Percentiles rank a stretch among this genome's conserved stretches.
phyloP scores from a whole-genome alignment of 169 alveolate species.

The Eimeria maxima region DNA sequence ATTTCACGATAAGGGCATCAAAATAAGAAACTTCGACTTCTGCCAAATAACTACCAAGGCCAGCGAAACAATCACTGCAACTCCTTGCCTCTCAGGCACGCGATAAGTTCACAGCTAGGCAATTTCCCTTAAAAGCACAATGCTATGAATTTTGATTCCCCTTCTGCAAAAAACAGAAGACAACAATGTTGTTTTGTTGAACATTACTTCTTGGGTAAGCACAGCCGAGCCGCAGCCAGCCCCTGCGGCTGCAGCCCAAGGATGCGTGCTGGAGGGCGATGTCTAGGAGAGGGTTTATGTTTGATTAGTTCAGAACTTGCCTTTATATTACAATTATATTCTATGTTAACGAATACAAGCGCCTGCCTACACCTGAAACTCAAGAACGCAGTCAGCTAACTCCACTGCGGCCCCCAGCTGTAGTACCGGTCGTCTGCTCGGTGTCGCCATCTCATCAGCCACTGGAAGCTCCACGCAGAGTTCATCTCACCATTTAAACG shows the following conservation, averaged over 20 bases:
- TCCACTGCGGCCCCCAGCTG: slow-evolving; percentile 4
- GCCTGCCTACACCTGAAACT: not conserved
- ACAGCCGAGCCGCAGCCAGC: not conserved
- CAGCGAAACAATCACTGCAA: not conserved
- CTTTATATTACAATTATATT: not conserved
- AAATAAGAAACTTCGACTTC: not conserved
- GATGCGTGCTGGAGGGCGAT: not conserved
- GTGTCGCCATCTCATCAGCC: not conserved
- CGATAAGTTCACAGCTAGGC: not conserved
- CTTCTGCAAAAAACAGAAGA: not conserved
- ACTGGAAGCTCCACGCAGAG: not conserved
- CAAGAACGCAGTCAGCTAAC: not conserved
- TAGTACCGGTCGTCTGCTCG: not conserved
- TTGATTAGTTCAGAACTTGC: not conserved
- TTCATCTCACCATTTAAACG: not conserved
- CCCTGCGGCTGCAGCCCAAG: not conserved
- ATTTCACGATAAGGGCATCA: not conserved
- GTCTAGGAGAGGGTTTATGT: not conserved
- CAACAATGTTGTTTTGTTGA: not conserved
- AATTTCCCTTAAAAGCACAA: not conserved
- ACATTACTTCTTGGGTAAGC: not conserved
- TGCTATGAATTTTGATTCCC: not conserved
- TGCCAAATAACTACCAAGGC: not conserved
- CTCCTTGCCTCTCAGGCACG: not conserved
- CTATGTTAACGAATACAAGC: not conserved